phyloP scores from a whole-genome alignment of 305 asterid species.

The Solanum hybrid region DNA sequence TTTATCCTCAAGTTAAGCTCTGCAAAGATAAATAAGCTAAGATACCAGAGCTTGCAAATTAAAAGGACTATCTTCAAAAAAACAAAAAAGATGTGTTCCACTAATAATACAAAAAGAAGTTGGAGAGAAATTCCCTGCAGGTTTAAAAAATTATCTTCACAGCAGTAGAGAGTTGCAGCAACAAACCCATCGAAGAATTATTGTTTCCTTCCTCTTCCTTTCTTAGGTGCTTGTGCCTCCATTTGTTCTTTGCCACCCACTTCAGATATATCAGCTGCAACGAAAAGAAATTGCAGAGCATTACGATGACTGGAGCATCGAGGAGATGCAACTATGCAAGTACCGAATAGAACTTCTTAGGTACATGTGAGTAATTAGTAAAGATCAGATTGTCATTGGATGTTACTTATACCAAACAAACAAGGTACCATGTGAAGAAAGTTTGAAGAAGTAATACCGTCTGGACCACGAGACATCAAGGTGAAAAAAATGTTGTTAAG shows the following conservation, averaged over 20 bases:
- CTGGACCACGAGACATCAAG: constrained; percentile 13
- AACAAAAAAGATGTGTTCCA: not conserved
- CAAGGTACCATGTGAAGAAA: not conserved
- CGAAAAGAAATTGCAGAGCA: not conserved
- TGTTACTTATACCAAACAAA: not conserved
- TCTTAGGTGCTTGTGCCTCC: constrained; percentile 63
- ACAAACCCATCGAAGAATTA: constrained; percentile 8
- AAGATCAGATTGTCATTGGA: not conserved
- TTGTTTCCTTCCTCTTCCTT: constrained; percentile 84
- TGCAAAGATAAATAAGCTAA: not conserved
- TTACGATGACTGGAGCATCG: not conserved
- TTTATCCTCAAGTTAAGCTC: not conserved
- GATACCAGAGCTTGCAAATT: not conserved
- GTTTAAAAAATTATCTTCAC: not conserved
- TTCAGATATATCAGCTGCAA: constrained; percentile 65
- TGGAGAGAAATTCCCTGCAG: not conserved
- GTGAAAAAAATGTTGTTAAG: constrained; percentile 12
- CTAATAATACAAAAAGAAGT: not conserved
- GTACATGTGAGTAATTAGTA: not conserved
- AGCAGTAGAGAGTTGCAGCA: not conserved
- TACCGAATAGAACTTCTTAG: not conserved
- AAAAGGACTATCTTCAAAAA: not conserved
- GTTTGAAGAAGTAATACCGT: not conserved
- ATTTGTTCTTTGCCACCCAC: constrained; percentile 66
- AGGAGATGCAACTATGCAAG: not conserved